A percentile compares a stretch with the other conserved stretches of the same genome.
Conservation (phyloP, 2,329 filamentous ascomycete genomes). For the Metarhizium humberi region DNA sequence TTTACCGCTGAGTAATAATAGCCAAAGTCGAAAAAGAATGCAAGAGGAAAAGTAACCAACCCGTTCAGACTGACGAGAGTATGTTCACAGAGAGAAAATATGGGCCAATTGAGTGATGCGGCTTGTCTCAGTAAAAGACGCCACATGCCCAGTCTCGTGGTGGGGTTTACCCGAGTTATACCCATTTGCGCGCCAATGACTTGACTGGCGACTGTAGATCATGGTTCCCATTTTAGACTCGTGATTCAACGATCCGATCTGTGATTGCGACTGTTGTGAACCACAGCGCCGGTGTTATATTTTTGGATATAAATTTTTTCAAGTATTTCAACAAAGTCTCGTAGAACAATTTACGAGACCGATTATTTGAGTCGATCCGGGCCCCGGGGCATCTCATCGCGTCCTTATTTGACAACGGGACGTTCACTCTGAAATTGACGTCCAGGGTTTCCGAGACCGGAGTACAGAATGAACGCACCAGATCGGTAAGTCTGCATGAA, state of each 20-base stretch:
- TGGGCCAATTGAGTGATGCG: not conserved
- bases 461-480: conserved; percentile 43
- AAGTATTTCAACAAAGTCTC: not conserved
- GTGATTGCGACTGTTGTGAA: not conserved
- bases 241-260: not conserved
- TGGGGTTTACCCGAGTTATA: conserved; percentile 20
- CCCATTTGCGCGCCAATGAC: conserved; percentile 12
- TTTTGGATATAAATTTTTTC: conserved; percentile 2
- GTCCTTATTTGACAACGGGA: not conserved
- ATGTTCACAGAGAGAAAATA: not conserved
- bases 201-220: not conserved
- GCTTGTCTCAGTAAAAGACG: not conserved
- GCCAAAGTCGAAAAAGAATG: not conserved
- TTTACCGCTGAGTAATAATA: not conserved
- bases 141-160: not conserved
- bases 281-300: not conserved
- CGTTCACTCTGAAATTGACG: not conserved
- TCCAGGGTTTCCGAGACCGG: not conserved
- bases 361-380: not conserved
- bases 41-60: not conserved
- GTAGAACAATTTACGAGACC: not conserved
- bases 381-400: not conserved
- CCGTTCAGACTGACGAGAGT: not conserved
- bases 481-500: conserved; percentile 37
- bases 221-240: not conserved